phyloP scores from a whole-genome alignment of 2,329 filamentous ascomycete species.

The Claviceps monticola region DNA sequence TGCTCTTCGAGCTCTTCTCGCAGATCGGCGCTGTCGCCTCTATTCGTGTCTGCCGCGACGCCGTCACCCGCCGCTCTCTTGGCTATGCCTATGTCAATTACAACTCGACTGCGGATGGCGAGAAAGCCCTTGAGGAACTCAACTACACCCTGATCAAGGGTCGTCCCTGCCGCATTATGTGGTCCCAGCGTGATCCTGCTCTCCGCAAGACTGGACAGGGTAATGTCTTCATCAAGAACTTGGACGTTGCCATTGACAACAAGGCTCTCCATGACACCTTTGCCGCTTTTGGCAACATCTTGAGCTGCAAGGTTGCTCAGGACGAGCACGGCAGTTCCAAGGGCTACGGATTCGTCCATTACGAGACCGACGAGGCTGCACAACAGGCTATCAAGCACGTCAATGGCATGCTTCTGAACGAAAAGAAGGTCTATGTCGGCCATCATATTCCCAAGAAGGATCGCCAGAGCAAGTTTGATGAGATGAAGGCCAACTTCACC shows the following conservation, averaged over 20 bases:
- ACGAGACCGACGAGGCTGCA: slow-evolving; percentile 97
- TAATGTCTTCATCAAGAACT: slow-evolving; percentile 99
- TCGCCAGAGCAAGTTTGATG: slow-evolving; percentile 99
- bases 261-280: slow-evolving; percentile 99
- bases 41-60: slow-evolving; percentile 98
- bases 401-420: slow-evolving; percentile 98
- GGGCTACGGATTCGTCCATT: slow-evolving; percentile 98
- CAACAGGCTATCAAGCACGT: slow-evolving; percentile 97
- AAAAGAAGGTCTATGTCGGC: slow-evolving; percentile 99
- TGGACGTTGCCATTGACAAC: slow-evolving; percentile 97
- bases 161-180: slow-evolving; percentile 99
- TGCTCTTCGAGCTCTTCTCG: slow-evolving; percentile 99
- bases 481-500: slow-evolving; percentile 99
- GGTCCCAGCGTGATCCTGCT: slow-evolving; percentile 98
- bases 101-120: slow-evolving; percentile 91
- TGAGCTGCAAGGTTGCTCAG: slow-evolving; percentile 98
- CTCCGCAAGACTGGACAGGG: slow-evolving; percentile 98
- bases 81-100: slow-evolving; percentile 99
- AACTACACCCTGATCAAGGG: slow-evolving; percentile 99
- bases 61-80: slow-evolving; percentile 93
- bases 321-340: slow-evolving; percentile 95
- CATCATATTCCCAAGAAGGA: slow-evolving; percentile 99
- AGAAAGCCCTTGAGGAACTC: slow-evolving; percentile 96
- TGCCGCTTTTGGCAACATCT: slow-evolving; percentile 95
- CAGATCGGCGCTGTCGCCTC: slow-evolving; percentile 98